Conservation (phyloP, 257 asterid species). For the Gentiana straminea region DNA sequence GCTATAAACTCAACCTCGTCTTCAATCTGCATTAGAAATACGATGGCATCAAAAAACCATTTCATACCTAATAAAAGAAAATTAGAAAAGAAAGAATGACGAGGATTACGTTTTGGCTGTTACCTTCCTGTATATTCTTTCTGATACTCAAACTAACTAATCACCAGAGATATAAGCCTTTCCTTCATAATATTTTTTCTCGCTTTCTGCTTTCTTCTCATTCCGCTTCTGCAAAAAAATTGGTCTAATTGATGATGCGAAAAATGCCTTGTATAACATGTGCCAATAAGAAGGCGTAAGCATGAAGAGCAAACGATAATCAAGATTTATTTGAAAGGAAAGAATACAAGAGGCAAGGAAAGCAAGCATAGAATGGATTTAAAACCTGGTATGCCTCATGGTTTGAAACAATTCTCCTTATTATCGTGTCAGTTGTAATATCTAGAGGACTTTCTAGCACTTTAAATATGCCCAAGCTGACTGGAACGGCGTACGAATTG, state of each 20-base stretch:
- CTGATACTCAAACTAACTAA: constrained; percentile 22
- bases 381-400: constrained; percentile 89
- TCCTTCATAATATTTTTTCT: constrained; percentile 80
- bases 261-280: neutral
- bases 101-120: neutral
- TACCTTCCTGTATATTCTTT: constrained; percentile 20
- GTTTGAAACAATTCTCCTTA: constrained; percentile 82
- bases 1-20: no score
- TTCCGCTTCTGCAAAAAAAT: constrained; percentile 65
- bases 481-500: constrained; percentile 70
- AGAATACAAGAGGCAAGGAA: neutral
- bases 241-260: no score
- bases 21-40: constrained; percentile 1
- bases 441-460: constrained; percentile 83
- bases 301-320: neutral
- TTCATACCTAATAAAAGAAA: neutral
- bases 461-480: constrained; percentile 56
- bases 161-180: constrained; percentile 65
- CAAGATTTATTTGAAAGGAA: neutral
- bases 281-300: neutral
- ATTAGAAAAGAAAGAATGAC: neutral
- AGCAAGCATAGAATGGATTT: no score
- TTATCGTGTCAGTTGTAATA: constrained; percentile 83
- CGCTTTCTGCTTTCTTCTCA: constrained; percentile 82
- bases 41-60: neutral